Percentiles rank a stretch among this genome's conserved stretches.
These are phyloP conservation scores for Neurospora hispaniola DNA, from an alignment of 495 filamentous ascomycete species.

Conservation along the genomic window DNA sequence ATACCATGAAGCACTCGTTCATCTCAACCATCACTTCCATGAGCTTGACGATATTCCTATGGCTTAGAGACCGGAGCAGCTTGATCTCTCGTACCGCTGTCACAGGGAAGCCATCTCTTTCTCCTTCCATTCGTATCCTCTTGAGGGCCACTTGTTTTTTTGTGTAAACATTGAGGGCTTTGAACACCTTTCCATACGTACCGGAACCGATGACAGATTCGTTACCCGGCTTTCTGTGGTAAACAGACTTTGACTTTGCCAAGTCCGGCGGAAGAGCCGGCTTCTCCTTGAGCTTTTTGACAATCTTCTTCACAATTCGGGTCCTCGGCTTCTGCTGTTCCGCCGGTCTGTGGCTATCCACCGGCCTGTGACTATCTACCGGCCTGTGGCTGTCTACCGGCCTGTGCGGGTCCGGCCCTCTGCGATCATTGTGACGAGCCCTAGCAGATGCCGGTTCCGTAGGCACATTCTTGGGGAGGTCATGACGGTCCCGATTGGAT, in stretches of 20 bases:
- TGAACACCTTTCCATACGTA: constrained; percentile 96
- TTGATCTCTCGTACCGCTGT: constrained; percentile 97
- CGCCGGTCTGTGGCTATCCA: constrained; percentile 24
- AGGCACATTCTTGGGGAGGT: constrained; percentile 36
- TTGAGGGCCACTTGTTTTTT: constrained; percentile 86
- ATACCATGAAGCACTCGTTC: constrained; percentile 99
- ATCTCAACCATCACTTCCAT: constrained; percentile 96
- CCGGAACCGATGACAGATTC: constrained; percentile 90
- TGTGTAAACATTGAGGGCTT: constrained; percentile 92
- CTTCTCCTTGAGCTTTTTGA: constrained; percentile 60
- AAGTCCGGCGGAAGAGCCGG: constrained; percentile 62
- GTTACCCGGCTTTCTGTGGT: constrained; percentile 84
- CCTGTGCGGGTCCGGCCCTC: constrained; percentile 28
- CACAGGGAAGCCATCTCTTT: constrained; percentile 94
- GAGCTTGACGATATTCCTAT: constrained; percentile 78
- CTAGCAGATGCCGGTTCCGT: constrained; percentile 42
- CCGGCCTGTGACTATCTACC: constrained; percentile 16
- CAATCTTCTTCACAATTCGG: constrained; percentile 53
- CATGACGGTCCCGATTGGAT: constrained; percentile 28
- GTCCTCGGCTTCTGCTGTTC: constrained; percentile 37
- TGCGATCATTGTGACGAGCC: constrained; percentile 35
- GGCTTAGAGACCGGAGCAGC: constrained; percentile 84
- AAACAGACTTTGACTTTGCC: constrained; percentile 70
- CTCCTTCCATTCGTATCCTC: constrained; percentile 80
- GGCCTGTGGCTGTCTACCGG: constrained; percentile 14